Conservation (phyloP, 2,329 filamentous ascomycete genomes). For the Sarocladium strictum region DNA sequence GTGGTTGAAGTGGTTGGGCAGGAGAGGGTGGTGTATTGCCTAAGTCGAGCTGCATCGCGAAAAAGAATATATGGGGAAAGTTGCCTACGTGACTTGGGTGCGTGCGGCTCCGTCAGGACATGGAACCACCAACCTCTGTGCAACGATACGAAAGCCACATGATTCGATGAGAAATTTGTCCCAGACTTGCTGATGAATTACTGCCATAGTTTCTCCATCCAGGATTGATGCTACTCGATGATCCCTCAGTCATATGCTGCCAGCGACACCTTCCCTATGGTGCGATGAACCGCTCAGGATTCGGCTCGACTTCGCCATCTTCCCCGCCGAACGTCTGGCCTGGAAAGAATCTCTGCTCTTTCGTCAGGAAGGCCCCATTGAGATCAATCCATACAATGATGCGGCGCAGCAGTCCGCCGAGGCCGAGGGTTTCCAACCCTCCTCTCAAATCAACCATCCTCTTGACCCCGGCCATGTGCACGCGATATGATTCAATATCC, state of each 20-base stretch:
- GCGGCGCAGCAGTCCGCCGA: constrained; percentile 38
- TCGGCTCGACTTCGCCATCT: constrained; percentile 20
- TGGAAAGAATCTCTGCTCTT: constrained; percentile 25
- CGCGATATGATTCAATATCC: constrained; percentile 31
- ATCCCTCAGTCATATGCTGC: too few species aligned
- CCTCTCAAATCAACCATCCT: constrained; percentile 38
- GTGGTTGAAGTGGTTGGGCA: not conserved
- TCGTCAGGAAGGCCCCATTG: constrained; percentile 31
- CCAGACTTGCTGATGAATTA: too few species aligned
- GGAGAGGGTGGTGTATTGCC: not conserved
- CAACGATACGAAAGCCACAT: too few species aligned
- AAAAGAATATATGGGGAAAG: not conserved
- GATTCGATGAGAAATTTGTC: too few species aligned
- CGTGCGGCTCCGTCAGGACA: too few species aligned
- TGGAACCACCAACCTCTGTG: not conserved
- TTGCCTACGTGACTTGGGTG: not conserved
- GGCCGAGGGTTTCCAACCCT: constrained; percentile 34
- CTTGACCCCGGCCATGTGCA: constrained; percentile 40
- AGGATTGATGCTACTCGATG: too few species aligned
- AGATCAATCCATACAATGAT: constrained; percentile 44
- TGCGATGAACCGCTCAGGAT: constrained; percentile 27
- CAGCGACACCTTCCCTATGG: not conserved
- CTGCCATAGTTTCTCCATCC: too few species aligned
- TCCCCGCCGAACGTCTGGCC: constrained; percentile 18
- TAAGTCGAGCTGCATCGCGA: not conserved